phyloP scores from a whole-genome alignment of 1,139 yeast species.

The Groenewaldozyma auringiensis region DNA sequence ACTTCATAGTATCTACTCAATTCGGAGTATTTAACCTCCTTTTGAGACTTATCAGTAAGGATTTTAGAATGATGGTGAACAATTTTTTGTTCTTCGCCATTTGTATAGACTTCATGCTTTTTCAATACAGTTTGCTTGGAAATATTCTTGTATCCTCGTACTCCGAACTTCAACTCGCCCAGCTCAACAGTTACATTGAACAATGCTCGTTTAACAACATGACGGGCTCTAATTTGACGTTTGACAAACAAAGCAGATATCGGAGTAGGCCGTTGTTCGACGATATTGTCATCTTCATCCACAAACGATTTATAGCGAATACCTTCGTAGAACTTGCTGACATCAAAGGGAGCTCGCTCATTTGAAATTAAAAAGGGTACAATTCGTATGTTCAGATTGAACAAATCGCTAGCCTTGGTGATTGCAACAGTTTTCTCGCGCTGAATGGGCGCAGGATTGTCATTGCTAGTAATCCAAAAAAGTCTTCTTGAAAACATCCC shows the following conservation, averaged over 20 bases:
- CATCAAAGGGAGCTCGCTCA: conserved; percentile 38
- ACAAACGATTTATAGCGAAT: conserved; percentile 14
- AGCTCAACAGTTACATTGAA: conserved; percentile 54
- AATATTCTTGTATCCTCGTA: conserved; percentile 64
- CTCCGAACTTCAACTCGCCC: conserved; percentile 51
- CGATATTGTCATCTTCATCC: conserved; percentile 10
- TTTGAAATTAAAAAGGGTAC: conserved; percentile 56
- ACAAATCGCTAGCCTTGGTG: conserved; percentile 49
- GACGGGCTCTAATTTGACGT: conserved; percentile 45
- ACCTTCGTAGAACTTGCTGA: conserved; percentile 49
- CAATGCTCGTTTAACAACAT: conserved; percentile 54
- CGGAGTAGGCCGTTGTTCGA: conserved; percentile 4
- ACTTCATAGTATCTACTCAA: conserved; percentile 36
- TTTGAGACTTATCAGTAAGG: conserved; percentile 38
- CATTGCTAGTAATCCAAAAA: conserved; percentile 55
- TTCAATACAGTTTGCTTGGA: conserved; percentile 45
- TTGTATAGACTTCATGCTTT: conserved; percentile 43
- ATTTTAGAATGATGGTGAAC: conserved; percentile 45
- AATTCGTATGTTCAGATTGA: conserved; percentile 37
- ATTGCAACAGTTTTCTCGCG: conserved; percentile 39
- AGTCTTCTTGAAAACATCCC: conserved; percentile 29
- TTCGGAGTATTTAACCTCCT: conserved; percentile 34
- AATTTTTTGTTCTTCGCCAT: conserved; percentile 44
- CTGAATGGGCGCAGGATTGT: conserved; percentile 38
- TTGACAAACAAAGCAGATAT: conserved; percentile 39